Base-by-base conservation (phyloP, 306 rosid genomes). In the Quercus gilva region DNA sequence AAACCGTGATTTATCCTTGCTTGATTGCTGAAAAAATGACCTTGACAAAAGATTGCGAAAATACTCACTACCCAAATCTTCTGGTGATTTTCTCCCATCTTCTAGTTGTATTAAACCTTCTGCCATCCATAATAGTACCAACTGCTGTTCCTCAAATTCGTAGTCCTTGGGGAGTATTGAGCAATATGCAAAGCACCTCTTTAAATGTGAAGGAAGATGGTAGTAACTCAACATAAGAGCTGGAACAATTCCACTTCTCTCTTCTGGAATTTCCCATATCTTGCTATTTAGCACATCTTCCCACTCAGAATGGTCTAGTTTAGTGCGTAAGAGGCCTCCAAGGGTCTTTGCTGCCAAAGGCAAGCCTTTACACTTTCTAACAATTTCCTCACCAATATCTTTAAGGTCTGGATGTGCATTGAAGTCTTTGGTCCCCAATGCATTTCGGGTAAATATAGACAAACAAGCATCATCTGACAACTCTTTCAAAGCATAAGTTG, bases 181-280 rank as follows among this genome's bases (percentile, higher is more conserved):
- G 49, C 76, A 60, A 21, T 45, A 79, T 8, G 55, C 64, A 58
- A 79, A 79, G 28, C 82, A 79, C 11, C 41, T 75, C 7, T 51
- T 79, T 37, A 71, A 29, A 2, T 72, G 64, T 29, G 28, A 7
- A 5, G 77, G 61, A 5, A 79, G 55, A 59, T 71, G 18, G 33
- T 58, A 19, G n/a, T 71, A 79, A 28, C 82, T 71, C 5, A 79
- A 29, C 35, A 20, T 59, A 55, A 79, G 55, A 3, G 72, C 77
- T 12, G 77, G 55, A 17, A 79, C 0, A 14, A 79, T 49, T 1
- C 41, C 53, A 29, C 41, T 21, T 14, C 37, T 21, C 3, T 71
- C 53, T 14, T 29, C 37, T 60, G 64, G 11, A 9, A 55, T 17
- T 18, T 55, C 9, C 76, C 76, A 73, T 3, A 73, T 57, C 28